A percentile compares a stretch with the other conserved stretches of the same genome.
Evolutionary conservation across 1,284 basidiomycete genomes (phyloP).

Genomic region (Gymnopus androsaceus): DNA sequence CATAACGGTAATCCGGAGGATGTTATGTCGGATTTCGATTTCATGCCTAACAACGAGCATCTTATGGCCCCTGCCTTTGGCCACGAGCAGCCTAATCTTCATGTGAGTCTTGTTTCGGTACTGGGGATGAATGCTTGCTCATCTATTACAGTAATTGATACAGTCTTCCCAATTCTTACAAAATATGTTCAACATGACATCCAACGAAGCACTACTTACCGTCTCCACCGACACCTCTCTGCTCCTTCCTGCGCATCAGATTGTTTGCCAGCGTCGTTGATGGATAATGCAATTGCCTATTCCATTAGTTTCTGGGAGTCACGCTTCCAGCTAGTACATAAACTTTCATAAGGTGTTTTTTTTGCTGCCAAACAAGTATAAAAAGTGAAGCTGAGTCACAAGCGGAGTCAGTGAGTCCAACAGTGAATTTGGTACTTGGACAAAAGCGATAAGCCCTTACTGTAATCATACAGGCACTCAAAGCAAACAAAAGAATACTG

Average conservation of each 20-base stretch:
- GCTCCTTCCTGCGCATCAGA: slow-evolving; percentile 13
- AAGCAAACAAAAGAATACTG: no score
- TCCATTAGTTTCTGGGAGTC: no score
- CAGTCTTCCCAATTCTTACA: slow-evolving; percentile 49
- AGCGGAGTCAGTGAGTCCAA: no score
- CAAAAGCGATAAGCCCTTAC: no score
- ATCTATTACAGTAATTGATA: no score
- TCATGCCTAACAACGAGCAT: slow-evolving; percentile 35
- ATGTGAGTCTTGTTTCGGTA: slow-evolving; percentile 30
- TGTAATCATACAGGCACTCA: no score
- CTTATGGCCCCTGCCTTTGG: slow-evolving; percentile 32
- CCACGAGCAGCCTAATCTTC: slow-evolving; percentile 39
- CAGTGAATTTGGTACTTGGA: no score
- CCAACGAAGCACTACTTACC: slow-evolving; percentile 4
- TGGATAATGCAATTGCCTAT: no score
- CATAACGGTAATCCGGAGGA: slow-evolving; percentile 48
- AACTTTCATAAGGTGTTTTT: no score
- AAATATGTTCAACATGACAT: slow-evolving; percentile 41
- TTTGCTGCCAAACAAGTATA: no score
- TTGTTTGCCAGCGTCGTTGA: slow-evolving; percentile 20
- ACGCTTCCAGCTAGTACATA: no score
- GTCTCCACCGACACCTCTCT: slow-evolving; percentile 20
- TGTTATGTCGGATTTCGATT: slow-evolving; percentile 49
- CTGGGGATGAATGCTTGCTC: slow-evolving; percentile 13
- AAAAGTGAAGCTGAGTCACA: no score